Evolutionary conservation across 2,329 filamentous ascomycete genomes (phyloP), one percentile per base, ranked within the genome.

Genomic region (Claviceps sp.): DNA sequence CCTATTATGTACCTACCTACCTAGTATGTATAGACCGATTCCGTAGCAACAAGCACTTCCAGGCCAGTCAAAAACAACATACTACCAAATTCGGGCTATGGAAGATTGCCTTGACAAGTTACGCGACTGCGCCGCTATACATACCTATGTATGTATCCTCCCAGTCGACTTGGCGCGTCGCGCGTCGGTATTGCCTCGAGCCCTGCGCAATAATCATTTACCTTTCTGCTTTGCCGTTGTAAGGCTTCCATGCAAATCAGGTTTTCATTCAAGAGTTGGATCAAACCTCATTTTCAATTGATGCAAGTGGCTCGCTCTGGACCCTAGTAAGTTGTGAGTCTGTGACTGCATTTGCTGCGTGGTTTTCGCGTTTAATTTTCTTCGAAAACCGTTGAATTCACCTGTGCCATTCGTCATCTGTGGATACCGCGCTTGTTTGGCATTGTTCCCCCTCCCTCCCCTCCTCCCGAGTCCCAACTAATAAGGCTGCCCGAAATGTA

Each of bases 401-500:
- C 20, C 42, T 24, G 6, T 30, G 34, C 30, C 6, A 14, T 37
- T 44, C 26, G 48, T 50, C 48, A 38, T 48, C 46, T 36, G 46
- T 48, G 46, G 46, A 38, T 37, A 38, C 46, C 48, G 36, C 14
- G 20, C 26, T 30, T 8, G 16, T 24, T 44, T 34, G 41, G 42
- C 20, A 37, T 43, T 26, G 42, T 24, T 14, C 30, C 51, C 51
- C 51, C 51, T 20, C 40, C 41, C n/a, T n/a, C n/a, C n/a, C n/a
- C n/a, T n/a, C 22, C 41, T 24, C 42, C 3, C n/a, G n/a, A n/a
- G n/a, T 22, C 38, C 46, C 51, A 41, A 49, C 49, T 34, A 37
- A 14, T 9, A 20, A 36, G 37, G 22, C 30, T 13, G 22, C 36
- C 34, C 24, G 14, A 26, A 47, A 34, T 46, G 43, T 47, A 37